Evolutionary conservation across 2,329 filamentous ascomycete species (phyloP).

Genomic region (Penicillium sp.): DNA sequence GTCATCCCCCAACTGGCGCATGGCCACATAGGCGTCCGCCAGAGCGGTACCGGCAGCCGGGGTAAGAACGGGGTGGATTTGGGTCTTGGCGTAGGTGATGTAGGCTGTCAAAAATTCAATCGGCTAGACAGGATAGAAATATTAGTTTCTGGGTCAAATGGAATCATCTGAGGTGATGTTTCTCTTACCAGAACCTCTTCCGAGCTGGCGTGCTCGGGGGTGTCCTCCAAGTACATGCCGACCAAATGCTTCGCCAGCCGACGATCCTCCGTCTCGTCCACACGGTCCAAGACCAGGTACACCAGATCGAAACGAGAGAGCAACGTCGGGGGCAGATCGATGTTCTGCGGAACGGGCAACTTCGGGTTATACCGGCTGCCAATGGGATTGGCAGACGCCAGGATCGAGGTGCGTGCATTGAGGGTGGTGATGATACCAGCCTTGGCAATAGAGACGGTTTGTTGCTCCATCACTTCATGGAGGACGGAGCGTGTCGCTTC

Average conservation of each 20-base stretch:
- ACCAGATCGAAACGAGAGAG: constrained; percentile 95
- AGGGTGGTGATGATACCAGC: constrained; percentile 81
- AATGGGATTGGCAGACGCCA: constrained; percentile 96
- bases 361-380: constrained; percentile 97
- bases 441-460: constrained; percentile 75
- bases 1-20: constrained; percentile 89
- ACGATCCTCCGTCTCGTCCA: constrained; percentile 86
- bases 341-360: constrained; percentile 93
- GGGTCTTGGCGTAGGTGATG: constrained; percentile 89
- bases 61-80: constrained; percentile 79
- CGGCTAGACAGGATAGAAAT: constrained; percentile 55
- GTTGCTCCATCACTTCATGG: constrained; percentile 79
- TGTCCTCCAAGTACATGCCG: constrained; percentile 95
- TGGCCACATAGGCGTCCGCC: constrained; percentile 82
- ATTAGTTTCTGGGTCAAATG: constrained; percentile 18
- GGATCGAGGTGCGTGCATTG: constrained; percentile 90
- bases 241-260: constrained; percentile 88
- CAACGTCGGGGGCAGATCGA: constrained; percentile 91
- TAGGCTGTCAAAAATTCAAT: constrained; percentile 95
- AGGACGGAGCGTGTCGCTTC: constrained; percentile 70
- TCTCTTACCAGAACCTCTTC: constrained; percentile 76
- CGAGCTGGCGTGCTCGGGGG: constrained; percentile 73
- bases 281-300: constrained; percentile 90
- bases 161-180: background rate
- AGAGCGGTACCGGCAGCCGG: constrained; percentile 78